Conservation (phyloP, 2,329 filamentous ascomycete species). For the Xylariaceae sp. region DNA sequence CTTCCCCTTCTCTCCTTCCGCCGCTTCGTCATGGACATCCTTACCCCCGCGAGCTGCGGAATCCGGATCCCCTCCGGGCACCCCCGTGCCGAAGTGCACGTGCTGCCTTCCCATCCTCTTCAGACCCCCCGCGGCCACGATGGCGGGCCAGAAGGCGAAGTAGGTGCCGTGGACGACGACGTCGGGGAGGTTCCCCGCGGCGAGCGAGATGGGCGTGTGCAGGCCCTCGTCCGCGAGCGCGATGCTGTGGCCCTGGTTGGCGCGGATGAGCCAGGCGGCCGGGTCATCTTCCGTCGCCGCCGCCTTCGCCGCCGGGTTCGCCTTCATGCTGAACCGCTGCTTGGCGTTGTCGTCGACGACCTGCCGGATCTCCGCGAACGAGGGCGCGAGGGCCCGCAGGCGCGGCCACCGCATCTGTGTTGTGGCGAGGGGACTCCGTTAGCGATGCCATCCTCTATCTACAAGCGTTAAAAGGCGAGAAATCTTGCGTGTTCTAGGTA, state of each 20-base stretch:
- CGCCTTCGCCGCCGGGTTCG: conserved; percentile 40
- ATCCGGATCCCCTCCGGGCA: too few relatives aligned
- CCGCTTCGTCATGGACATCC: conserved; percentile 14
- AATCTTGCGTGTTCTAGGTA: too few relatives aligned
- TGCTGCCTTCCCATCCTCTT: conserved; percentile 83
- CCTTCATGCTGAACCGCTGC: conserved; percentile 83
- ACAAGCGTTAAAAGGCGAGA: too few relatives aligned
- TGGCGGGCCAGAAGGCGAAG: conserved; percentile 75
- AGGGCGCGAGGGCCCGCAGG: conserved; percentile 71
- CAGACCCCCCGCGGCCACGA: conserved; percentile 76
- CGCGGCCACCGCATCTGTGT: conserved; percentile 56
- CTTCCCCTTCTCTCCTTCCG: conserved; percentile 9
- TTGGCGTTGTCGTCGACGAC: conserved; percentile 81
- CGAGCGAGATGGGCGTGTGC: conserved; percentile 67
- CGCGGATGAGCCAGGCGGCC: conserved; percentile 81
- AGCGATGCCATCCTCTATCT: too few relatives aligned
- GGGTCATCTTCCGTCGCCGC: conserved; percentile 50
- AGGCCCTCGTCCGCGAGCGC: conserved; percentile 71
- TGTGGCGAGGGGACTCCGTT: too few relatives aligned
- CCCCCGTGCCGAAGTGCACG: conserved; percentile 82
- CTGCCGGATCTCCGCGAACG: conserved; percentile 70
- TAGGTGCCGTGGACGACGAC: conserved; percentile 88
- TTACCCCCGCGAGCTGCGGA: conserved; percentile 36
- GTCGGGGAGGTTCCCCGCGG: conserved; percentile 63
- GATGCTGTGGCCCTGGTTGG: conserved; percentile 93